Conservation (phyloP, 1,139 yeast species). For the Saccharomyces hybrid region DNA sequence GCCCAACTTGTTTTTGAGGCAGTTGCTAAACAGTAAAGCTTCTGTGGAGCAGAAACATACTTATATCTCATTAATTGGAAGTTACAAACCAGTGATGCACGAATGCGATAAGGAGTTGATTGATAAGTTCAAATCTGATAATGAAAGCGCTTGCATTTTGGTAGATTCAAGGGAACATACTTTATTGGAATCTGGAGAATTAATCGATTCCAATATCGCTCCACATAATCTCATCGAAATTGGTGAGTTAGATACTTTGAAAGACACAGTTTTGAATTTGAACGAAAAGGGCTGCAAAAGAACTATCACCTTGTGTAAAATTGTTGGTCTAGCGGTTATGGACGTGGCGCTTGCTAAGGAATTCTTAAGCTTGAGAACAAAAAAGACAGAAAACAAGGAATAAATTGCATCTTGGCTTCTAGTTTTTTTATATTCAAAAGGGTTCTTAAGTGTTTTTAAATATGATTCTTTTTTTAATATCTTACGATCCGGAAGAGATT, state of each 20-base stretch:
- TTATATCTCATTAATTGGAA: conserved; percentile 56
- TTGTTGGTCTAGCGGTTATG: conserved; percentile 58
- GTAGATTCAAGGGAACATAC: conserved; percentile 57
- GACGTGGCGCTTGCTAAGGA: conserved; percentile 41
- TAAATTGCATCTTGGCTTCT: not conserved
- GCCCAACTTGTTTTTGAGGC: conserved; percentile 37
- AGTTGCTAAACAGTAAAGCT: conserved; percentile 32
- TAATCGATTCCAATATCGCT: conserved; percentile 40
- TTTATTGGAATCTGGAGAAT: conserved; percentile 57
- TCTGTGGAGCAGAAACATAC: conserved; percentile 22
- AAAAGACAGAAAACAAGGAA: not conserved
- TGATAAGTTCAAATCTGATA: conserved; percentile 12
- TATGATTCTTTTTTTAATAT: not conserved
- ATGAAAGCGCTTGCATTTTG: conserved; percentile 34
- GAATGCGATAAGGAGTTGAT: conserved; percentile 49
- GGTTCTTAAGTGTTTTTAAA: not conserved
- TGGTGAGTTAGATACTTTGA: conserved; percentile 31
- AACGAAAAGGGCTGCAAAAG: conserved; percentile 8
- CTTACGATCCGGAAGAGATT: not conserved
- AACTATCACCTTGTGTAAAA: conserved; percentile 40
- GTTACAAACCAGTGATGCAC: conserved; percentile 61
- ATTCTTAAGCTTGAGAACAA: conserved; percentile 4
- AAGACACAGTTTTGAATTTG: conserved; percentile 4
- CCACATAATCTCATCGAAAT: conserved; percentile 39
- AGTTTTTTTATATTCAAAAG: not conserved